Base-by-base conservation (phyloP, 2,329 filamentous ascomycete species). In the Furcasterigmium sp. region DNA sequence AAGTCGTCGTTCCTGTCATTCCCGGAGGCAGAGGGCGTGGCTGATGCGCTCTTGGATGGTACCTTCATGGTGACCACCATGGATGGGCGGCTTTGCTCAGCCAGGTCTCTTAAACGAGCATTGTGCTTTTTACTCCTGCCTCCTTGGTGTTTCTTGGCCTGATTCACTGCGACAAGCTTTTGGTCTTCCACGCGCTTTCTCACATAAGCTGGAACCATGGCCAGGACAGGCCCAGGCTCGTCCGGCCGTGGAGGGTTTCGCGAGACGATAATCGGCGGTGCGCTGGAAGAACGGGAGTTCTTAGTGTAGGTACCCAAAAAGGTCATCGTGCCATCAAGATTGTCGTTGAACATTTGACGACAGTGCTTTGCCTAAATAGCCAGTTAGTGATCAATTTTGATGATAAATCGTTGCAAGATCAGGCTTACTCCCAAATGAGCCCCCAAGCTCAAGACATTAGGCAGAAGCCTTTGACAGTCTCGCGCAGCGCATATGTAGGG, bases 251-350 rank as follows among this genome's bases (percentile, higher is more conserved):
- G 50, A 7, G 51, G 49, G 14, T 49, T 49, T 14, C 47, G 50
- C 1, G 60, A 59, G 3, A 60, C 47, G 13, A 63, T 46, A 3
- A 57, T 49, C 2, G 48, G 46, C 9, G 45, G 46, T 19, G 36
- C 26, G 13, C 15, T 25, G n/a, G n/a, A n/a, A n/a, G n/a, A n/a
- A 37, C 23, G 5, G 30, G 32, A 3, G 6, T 19, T 13, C 35
- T 36, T 46, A 11, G 30, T 28, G 13, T 49, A 46, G 19, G 32
- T 34, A 9, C 52, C 52, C 3, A 65, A 32, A 9, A 56, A 46
- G 14, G 61, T 56, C 9, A 70, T 40, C 0, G 66, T 70, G 3
- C 67, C 67, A 9, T 70, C 67, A 3, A 52, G 51, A 21, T 70
- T 70, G 41, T 70, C 67, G 21, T 70, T 68, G 37, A 67, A 56